Evolutionary conservation across 805 yeast genomes (phyloP).

Genomic region (Myxozyma lipomycoides): DNA sequence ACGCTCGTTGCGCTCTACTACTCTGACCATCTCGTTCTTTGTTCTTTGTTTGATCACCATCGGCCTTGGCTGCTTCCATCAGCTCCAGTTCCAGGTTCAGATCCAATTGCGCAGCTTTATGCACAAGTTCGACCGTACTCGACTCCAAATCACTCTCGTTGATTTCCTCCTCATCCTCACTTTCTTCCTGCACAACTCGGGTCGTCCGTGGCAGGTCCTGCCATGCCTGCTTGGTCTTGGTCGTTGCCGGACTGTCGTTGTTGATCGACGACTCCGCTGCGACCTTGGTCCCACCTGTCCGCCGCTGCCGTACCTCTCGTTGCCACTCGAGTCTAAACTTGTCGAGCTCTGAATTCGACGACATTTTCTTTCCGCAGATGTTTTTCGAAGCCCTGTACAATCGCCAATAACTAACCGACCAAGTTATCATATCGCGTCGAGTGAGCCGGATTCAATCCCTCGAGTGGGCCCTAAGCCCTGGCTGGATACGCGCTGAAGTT

Average conservation of each 20-base stretch:
- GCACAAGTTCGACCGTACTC: slow-evolving; percentile 20
- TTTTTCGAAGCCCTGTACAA: no score
- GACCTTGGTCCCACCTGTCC: not conserved
- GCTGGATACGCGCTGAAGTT: no score
- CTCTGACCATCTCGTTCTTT: slow-evolving; percentile 25
- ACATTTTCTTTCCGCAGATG: no score
- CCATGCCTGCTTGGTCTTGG: not conserved
- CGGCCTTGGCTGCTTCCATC: slow-evolving; percentile 14
- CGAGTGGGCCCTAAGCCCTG: no score
- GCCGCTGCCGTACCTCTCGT: slow-evolving; percentile 21
- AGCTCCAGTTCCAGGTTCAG: slow-evolving; percentile 18
- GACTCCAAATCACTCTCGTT: slow-evolving; percentile 8
- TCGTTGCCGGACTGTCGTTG: not conserved
- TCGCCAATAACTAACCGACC: no score
- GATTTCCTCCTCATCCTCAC: not conserved
- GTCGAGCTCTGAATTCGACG: slow-evolving; percentile 11
- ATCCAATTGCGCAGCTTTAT: slow-evolving; percentile 10
- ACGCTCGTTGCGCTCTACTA: slow-evolving; percentile 41
- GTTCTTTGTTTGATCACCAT: slow-evolving; percentile 1
- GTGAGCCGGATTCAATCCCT: no score
- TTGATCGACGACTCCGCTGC: not conserved
- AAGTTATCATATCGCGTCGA: no score
- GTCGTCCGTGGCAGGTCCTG: not conserved
- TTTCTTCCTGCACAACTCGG: not conserved
- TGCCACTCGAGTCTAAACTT: slow-evolving; percentile 26